phyloP scores from a whole-genome alignment of 2,329 filamentous ascomycete species.

The Xylaria sp. region DNA sequence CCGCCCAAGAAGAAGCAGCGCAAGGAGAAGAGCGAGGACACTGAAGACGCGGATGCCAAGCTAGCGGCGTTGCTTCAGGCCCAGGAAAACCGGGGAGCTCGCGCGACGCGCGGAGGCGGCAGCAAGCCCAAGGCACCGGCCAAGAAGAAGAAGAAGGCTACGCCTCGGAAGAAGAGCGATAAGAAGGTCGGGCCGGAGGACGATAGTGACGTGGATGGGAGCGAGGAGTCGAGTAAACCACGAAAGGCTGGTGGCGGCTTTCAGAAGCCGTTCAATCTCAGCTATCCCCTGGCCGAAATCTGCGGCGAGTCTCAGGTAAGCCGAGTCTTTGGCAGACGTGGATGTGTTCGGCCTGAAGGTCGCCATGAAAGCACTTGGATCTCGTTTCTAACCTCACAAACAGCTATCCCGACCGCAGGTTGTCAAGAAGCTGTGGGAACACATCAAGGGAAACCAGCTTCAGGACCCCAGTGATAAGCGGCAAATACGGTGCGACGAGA shows the following conservation, averaged over 20 bases:
- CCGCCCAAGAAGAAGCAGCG: constrained; percentile 67
- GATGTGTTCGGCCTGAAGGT: no score
- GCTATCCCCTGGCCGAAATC: constrained; percentile 68
- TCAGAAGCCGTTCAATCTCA: constrained; percentile 82
- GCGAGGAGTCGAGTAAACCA: constrained; percentile 61
- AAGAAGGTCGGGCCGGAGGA: constrained; percentile 78
- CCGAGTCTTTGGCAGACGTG: constrained; percentile 12
- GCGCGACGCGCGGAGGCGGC: constrained; percentile 77
- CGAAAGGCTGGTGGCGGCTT: constrained; percentile 91
- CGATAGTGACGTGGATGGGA: constrained; percentile 74
- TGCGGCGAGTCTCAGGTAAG: constrained; percentile 69
- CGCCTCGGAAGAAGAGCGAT: constrained; percentile 71
- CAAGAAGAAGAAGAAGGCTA: constrained; percentile 70
- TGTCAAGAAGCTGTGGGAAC: constrained; percentile 94
- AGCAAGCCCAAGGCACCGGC: constrained; percentile 48
- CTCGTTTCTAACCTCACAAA: constrained; percentile 2
- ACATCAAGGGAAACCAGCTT: constrained; percentile 85
- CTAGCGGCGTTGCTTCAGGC: constrained; percentile 88
- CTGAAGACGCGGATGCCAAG: constrained; percentile 79
- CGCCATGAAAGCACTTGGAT: no score
- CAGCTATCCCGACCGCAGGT: constrained; percentile 92
- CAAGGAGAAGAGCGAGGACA: constrained; percentile 60
- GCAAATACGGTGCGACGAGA: constrained; percentile 90
- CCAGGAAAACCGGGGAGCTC: constrained; percentile 78
- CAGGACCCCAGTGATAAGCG: constrained; percentile 92